These are phyloP conservation scores for Chamaecyparis obtusa DNA, from an alignment of 75 land plant genomes.

Conservation along the genomic window DNA sequence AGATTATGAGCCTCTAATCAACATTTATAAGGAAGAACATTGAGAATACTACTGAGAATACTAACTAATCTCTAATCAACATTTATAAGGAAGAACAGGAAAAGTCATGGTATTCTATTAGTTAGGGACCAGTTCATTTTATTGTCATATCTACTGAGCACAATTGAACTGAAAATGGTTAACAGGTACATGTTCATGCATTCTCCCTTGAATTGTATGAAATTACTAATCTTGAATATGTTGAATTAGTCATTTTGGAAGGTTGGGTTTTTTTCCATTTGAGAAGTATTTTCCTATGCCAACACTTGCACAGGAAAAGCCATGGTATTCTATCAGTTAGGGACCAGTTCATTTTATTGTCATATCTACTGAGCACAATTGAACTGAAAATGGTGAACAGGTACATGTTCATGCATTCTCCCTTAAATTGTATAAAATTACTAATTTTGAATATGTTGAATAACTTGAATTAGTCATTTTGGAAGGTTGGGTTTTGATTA, in stretches of 20 bases:
- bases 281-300: constrained; percentile 89
- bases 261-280: constrained; percentile 42
- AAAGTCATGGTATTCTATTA: constrained; percentile 92
- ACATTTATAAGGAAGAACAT: too few species aligned
- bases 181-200: constrained; percentile 48
- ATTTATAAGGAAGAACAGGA: too few species aligned
- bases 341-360: constrained; percentile 83
- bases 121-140: constrained; percentile 76
- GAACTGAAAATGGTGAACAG: constrained; percentile 66
- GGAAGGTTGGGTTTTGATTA: background rate
- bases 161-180: constrained; percentile 52
- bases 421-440: background rate
- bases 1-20: too few species aligned
- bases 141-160: constrained; percentile 88
- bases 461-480: background rate
- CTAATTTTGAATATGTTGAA: background rate
- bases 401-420: constrained; percentile 16
- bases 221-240: background rate
- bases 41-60: too few species aligned
- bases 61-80: too few species aligned
- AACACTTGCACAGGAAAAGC: constrained; percentile 61
- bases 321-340: constrained; percentile 86
- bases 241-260: background rate
- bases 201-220: background rate
- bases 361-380: constrained; percentile 84